Conservation (phyloP, 768 basidiomycete species). For the Lentinula detonsa region DNA sequence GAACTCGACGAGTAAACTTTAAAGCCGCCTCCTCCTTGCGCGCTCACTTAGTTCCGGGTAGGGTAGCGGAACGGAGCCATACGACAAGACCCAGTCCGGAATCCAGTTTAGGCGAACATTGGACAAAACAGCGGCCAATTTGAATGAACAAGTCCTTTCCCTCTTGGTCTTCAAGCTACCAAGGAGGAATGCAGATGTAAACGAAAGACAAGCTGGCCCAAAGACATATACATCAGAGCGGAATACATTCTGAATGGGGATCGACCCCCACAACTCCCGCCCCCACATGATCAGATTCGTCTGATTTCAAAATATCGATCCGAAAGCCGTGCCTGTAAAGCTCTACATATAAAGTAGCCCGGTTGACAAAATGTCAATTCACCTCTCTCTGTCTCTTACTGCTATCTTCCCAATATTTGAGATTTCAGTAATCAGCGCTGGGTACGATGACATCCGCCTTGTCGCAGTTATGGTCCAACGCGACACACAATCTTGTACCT, state of each 20-base stretch:
- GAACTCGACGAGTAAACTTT: too few relatives aligned
- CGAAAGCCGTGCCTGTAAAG: neutral
- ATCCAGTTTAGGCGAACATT: too few relatives aligned
- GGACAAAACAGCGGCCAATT: too few relatives aligned
- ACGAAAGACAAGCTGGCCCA: neutral
- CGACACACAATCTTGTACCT: slow-evolving; percentile 25
- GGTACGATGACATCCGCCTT: neutral
- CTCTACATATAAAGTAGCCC: neutral
- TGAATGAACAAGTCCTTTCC: too few relatives aligned
- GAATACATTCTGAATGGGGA: neutral
- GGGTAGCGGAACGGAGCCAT: too few relatives aligned
- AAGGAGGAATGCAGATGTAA: neutral
- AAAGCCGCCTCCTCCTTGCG: too few relatives aligned
- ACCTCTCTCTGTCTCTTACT: neutral
- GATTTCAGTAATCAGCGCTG: neutral
- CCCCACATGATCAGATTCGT: neutral
- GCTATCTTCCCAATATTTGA: neutral
- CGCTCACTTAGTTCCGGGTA: too few relatives aligned
- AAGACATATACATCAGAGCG: too few relatives aligned
- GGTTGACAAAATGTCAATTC: neutral
- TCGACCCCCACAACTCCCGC: neutral
- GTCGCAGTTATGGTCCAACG: neutral
- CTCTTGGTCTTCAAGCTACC: too few relatives aligned
- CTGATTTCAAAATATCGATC: neutral
- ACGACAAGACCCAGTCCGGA: too few relatives aligned